Evolutionary conservation across 306 rosid genomes (phyloP).

Genomic region (Cicer pinnatifidum): DNA sequence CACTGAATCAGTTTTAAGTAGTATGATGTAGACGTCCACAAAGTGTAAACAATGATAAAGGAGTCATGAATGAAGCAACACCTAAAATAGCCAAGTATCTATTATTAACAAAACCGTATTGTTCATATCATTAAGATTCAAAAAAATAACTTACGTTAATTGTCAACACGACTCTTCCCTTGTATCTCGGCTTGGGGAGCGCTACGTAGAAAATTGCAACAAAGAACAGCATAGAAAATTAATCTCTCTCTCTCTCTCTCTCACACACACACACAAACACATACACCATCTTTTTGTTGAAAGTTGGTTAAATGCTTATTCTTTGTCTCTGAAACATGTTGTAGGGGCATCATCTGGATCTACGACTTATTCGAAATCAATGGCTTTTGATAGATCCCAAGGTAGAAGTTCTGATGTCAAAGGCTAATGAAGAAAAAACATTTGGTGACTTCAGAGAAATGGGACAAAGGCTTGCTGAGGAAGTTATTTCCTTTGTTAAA

Average conservation of each 20-base stretch:
- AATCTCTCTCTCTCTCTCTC: not conserved
- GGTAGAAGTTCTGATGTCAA: constrained; percentile 82
- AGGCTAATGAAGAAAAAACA: constrained; percentile 84
- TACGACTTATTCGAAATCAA: constrained; percentile 86
- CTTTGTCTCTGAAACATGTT: constrained; percentile 30
- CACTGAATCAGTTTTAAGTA: not conserved
- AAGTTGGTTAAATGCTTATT: constrained; percentile 20
- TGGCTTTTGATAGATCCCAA: constrained; percentile 88
- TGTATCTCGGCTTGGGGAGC: not conserved
- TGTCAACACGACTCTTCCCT: not conserved
- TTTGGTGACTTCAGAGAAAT: constrained; percentile 94
- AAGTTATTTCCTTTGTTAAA: constrained; percentile 74
- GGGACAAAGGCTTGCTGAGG: constrained; percentile 87
- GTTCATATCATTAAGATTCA: not conserved
- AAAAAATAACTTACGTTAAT: not conserved
- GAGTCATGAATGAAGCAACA: constrained; percentile 30
- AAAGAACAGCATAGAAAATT: not conserved
- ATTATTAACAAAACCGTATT: not conserved
- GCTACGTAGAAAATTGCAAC: not conserved
- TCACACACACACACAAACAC: not conserved
- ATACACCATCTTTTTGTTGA: not conserved
- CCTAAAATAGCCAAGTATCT: not conserved
- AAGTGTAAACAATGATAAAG: constrained; percentile 31
- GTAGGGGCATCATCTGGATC: constrained; percentile 91
- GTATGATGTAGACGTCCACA: constrained; percentile 26